These are phyloP conservation scores for Tulasnella calospora DNA, from an alignment of 768 basidiomycete species.

Conservation along the genomic window DNA sequence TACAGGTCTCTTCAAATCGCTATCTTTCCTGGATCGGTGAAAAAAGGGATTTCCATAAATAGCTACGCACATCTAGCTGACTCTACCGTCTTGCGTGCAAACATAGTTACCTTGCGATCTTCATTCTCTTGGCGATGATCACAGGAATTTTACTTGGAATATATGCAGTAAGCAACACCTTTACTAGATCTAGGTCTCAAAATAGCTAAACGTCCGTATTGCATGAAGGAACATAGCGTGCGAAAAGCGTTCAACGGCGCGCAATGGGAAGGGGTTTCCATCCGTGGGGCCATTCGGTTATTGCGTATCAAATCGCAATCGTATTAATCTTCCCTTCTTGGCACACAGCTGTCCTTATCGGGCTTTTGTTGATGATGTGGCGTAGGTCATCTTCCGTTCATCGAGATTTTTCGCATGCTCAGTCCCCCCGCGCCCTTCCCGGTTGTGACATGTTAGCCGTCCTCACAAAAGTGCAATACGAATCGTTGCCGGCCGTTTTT, in stretches of 20 bases:
- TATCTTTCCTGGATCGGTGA: conserved; percentile 20
- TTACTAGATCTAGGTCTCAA: not conserved
- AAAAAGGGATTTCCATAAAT: too few relatives aligned
- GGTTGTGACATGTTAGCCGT: conserved; percentile 38
- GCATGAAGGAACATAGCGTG: conserved; percentile 44
- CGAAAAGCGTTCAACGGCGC: conserved; percentile 58
- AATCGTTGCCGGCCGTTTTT: conserved; percentile 57
- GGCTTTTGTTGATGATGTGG: conserved; percentile 86
- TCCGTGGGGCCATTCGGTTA: conserved; percentile 51
- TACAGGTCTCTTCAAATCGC: conserved; percentile 11
- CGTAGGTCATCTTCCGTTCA: conserved; percentile 32
- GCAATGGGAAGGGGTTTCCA: conserved; percentile 63
- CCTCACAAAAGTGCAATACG: conserved; percentile 54
- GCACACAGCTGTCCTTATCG: conserved; percentile 72
- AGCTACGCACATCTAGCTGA: not conserved
- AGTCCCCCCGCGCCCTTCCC: not conserved
- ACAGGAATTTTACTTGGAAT: conserved; percentile 72
- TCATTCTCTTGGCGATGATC: conserved; percentile 69
- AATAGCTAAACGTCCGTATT: not conserved
- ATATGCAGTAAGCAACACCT: conserved; percentile 36
- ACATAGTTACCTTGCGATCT: conserved; percentile 46
- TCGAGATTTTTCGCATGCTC: not conserved
- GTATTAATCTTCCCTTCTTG: not conserved
- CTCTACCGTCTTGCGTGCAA: not conserved
- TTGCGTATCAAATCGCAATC: not conserved